Conservation (phyloP, 306 rosid species). For the Quercus alba region DNA sequence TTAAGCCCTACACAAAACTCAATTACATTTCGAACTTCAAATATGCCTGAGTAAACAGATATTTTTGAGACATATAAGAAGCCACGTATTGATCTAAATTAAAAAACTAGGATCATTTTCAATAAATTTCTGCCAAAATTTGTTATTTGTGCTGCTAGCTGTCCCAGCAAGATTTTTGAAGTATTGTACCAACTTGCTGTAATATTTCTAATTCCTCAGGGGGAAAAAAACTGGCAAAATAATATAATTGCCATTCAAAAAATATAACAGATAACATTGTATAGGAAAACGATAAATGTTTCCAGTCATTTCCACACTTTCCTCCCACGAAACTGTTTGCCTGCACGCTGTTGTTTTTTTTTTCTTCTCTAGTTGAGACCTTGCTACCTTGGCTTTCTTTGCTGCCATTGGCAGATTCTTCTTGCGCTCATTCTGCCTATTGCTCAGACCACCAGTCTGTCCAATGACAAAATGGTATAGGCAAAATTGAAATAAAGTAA, state of each 20-base stretch:
- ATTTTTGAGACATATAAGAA: too few species aligned
- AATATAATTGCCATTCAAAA: too few species aligned
- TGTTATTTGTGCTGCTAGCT: too few species aligned
- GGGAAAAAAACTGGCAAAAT: too few species aligned
- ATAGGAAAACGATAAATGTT: background rate
- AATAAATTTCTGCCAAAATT: too few species aligned
- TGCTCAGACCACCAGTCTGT: conserved; percentile 89
- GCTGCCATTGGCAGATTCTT: conserved; percentile 80
- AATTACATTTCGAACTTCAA: background rate
- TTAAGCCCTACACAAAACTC: background rate
- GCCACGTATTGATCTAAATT: too few species aligned
- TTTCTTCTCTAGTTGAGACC: conserved; percentile 46
- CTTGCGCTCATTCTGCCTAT: conserved; percentile 81
- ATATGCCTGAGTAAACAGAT: background rate
- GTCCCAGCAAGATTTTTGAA: too few species aligned
- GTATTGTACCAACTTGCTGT: too few species aligned
- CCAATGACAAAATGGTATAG: background rate
- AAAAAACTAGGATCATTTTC: too few species aligned
- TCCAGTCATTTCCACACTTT: conserved; percentile 64
- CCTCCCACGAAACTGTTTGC: conserved; percentile 79
- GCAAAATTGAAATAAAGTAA: background rate
- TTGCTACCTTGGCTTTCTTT: conserved; percentile 52
- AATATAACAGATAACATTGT: background rate
- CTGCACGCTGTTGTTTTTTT: conserved; percentile 40
- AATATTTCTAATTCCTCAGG: too few species aligned